phyloP scores from a whole-genome alignment of 2,329 filamentous ascomycete species.

The Teratosphaeria pseudoeucalypti region DNA sequence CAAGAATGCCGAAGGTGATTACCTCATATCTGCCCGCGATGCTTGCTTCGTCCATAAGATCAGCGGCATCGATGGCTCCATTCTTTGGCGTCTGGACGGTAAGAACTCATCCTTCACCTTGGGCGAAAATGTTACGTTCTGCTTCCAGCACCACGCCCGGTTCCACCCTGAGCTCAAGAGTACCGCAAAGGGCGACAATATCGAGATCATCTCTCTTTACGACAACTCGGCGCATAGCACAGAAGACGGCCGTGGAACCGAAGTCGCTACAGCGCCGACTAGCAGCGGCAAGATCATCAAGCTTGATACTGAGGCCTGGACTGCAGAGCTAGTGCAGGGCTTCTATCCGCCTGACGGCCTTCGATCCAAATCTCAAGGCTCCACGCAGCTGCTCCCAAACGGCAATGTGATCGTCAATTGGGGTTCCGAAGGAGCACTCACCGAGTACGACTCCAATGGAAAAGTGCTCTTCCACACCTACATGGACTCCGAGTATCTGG shows the following conservation, averaged over 20 bases:
- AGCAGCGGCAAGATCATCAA: slow-evolving; percentile 11
- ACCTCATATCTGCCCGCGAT: slow-evolving; percentile 43
- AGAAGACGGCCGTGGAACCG: not conserved
- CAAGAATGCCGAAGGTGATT: slow-evolving; percentile 39
- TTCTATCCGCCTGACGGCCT: slow-evolving; percentile 19
- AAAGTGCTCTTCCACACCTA: slow-evolving; percentile 41
- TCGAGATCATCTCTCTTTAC: slow-evolving; percentile 41
- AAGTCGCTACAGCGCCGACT: slow-evolving; percentile 17
- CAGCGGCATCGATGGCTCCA: slow-evolving; percentile 34
- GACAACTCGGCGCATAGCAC: slow-evolving; percentile 33
- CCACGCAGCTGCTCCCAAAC: slow-evolving; percentile 41
- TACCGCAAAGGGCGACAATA: slow-evolving; percentile 11
- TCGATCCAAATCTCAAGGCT: slow-evolving; percentile 38
- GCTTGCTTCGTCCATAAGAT: slow-evolving; percentile 38
- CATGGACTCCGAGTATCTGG: slow-evolving; percentile 15
- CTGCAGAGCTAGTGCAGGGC: not conserved
- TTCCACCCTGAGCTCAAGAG: slow-evolving; percentile 29
- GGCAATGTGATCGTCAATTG: slow-evolving; percentile 46
- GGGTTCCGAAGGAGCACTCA: slow-evolving; percentile 32
- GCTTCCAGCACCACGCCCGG: slow-evolving; percentile 42
- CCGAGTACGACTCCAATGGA: slow-evolving; percentile 33
- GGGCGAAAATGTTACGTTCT: slow-evolving; percentile 25
- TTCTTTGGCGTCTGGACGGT: slow-evolving; percentile 39
- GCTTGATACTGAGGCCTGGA: slow-evolving; percentile 10
- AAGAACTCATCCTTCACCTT: slow-evolving; percentile 6